Evolutionary conservation across 2,329 filamentous ascomycete species (phyloP).

Genomic region (Fusarium sp.): DNA sequence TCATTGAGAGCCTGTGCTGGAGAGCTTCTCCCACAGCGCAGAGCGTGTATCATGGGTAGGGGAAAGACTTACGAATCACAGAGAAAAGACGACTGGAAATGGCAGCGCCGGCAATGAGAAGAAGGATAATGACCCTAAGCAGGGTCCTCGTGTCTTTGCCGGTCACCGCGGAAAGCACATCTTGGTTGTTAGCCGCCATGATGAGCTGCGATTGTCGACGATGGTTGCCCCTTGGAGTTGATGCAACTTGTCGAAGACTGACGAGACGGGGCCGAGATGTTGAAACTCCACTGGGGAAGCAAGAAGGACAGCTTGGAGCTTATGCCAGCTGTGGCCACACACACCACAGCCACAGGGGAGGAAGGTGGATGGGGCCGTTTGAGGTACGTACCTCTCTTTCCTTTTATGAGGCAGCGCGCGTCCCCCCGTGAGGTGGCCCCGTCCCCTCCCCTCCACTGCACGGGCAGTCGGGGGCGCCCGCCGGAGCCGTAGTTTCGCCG

Average conservation of each 20-base stretch:
- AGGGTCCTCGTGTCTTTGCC: slow-evolving; percentile 86
- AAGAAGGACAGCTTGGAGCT: slow-evolving; percentile 62
- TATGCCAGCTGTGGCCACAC: slow-evolving; percentile 35
- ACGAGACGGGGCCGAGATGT: slow-evolving; percentile 38
- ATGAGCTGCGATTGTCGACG: slow-evolving; percentile 51
- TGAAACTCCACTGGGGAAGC: slow-evolving; percentile 35
- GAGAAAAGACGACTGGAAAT: slow-evolving; percentile 96
- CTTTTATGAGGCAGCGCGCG: neutral
- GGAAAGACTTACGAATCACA: slow-evolving; percentile 83
- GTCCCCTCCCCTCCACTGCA: neutral
- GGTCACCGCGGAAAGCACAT: slow-evolving; percentile 78
- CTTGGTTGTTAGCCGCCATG: slow-evolving; percentile 60
- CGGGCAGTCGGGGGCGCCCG: neutral
- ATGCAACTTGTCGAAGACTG: slow-evolving; percentile 48
- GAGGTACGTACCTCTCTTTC: slow-evolving; percentile 37
- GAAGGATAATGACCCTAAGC: slow-evolving; percentile 89
- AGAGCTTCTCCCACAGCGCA: neutral
- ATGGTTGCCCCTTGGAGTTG: slow-evolving; percentile 46
- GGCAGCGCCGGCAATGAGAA: slow-evolving; percentile 89
- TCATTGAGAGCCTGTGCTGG: neutral
- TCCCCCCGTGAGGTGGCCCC: neutral
- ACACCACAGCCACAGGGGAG: slow-evolving; percentile 6
- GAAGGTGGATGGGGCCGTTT: slow-evolving; percentile 23
- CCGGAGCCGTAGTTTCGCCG: slow-evolving; percentile 41
- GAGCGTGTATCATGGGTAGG: slow-evolving; percentile 20